A percentile compares a stretch with the other conserved stretches of the same genome.
Conservation (phyloP, 805 yeast genomes). For the Suhomyces faveliae region DNA sequence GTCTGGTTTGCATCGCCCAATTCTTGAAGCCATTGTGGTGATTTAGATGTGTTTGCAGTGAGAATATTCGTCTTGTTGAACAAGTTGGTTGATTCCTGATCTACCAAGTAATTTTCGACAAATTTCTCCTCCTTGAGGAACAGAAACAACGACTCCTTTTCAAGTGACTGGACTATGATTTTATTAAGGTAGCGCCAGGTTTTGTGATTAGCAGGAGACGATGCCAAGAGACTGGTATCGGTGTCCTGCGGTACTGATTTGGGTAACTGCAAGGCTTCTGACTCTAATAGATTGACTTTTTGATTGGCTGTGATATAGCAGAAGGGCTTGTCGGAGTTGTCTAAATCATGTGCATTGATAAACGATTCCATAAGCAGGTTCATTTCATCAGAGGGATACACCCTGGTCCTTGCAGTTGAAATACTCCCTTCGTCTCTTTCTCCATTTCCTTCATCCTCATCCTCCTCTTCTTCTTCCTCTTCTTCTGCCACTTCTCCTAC, state of each 20-base stretch:
- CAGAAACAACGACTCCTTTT: constrained; percentile 16
- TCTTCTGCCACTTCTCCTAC: constrained; percentile 9
- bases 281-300: constrained; percentile 16
- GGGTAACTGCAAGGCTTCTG: constrained; percentile 18
- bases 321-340: constrained; percentile 4
- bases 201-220: constrained; percentile 33
- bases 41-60: constrained; percentile 14
- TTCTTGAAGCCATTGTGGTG: constrained; percentile 17
- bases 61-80: constrained; percentile 32
- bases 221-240: constrained; percentile 20
- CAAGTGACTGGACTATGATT: constrained; percentile 23
- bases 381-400: constrained; percentile 6
- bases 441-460: constrained; percentile 1
- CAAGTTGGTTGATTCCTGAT: constrained; percentile 23
- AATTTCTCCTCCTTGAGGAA: constrained; percentile 25
- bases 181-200: constrained; percentile 23
- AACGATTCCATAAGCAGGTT: constrained; percentile 33
- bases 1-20: constrained; percentile 13
- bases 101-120: constrained; percentile 21
- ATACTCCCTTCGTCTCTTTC: not conserved
- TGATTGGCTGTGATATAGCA: constrained; percentile 10
- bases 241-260: constrained; percentile 8
- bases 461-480: constrained; percentile 3
- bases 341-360: constrained; percentile 26
- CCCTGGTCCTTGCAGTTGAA: constrained; percentile 4